phyloP scores from a whole-genome alignment of 108 stramenopile genomes.

The Halocafeteria seosinensis region DNA sequence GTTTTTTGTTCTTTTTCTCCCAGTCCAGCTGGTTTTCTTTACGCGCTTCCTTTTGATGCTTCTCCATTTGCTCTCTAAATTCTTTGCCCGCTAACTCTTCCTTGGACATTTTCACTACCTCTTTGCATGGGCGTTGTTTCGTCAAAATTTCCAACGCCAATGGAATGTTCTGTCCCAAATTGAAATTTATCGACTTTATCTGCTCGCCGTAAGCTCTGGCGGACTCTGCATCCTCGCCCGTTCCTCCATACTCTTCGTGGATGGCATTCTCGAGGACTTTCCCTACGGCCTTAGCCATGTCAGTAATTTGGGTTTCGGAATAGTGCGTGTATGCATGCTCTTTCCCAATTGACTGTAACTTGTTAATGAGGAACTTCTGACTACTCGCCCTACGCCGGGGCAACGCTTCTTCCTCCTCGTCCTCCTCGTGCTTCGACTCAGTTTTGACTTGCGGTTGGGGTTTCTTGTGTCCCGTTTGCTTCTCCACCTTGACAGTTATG shows the following conservation, averaged over 20 bases:
- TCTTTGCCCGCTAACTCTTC: not conserved
- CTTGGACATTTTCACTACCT: not conserved
- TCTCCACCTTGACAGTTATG: too few species aligned
- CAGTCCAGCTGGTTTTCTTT: constrained; percentile 25
- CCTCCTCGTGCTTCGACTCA: not conserved
- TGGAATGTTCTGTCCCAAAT: not conserved
- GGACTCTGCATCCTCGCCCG: not conserved
- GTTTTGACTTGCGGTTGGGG: too few species aligned
- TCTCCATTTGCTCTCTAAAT: not conserved
- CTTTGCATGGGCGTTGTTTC: too few species aligned
- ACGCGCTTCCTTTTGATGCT: not conserved
- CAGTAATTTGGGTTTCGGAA: too few species aligned
- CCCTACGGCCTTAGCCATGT: too few species aligned
- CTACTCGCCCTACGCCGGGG: not conserved
- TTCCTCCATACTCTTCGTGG: too few species aligned
- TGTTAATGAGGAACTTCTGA: not conserved
- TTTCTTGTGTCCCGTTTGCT: too few species aligned
- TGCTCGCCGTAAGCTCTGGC: not conserved
- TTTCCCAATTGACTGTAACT: not conserved
- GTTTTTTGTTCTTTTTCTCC: constrained; percentile 29
- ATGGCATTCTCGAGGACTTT: not conserved
- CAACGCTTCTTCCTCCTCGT: not conserved
- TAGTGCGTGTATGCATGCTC: too few species aligned
- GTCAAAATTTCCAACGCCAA: not conserved
- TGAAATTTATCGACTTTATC: not conserved